phyloP scores from a whole-genome alignment of 805 yeast species.

The Schwanniomyces yamadae region DNA sequence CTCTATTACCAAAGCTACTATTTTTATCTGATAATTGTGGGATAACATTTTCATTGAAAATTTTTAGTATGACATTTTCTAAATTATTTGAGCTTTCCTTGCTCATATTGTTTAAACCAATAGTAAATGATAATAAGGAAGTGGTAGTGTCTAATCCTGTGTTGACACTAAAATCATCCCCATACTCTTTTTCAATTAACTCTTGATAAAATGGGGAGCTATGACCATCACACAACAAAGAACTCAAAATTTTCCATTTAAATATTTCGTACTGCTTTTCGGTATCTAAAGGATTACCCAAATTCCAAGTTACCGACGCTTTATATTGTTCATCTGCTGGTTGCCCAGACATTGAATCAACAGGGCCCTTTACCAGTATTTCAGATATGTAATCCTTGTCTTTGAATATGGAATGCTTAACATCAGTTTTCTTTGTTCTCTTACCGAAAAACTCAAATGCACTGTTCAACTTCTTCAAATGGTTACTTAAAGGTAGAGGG shows the following conservation, averaged over 20 bases:
- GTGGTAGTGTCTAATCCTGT: constrained; percentile 85
- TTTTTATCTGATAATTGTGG: constrained; percentile 28
- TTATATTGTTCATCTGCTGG: constrained; percentile 77
- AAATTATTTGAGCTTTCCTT: constrained; percentile 47
- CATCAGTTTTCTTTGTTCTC: constrained; percentile 27
- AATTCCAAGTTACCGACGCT: constrained; percentile 83
- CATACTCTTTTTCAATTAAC: constrained; percentile 82
- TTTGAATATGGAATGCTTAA: constrained; percentile 51
- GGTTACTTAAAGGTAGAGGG: constrained; percentile 59
- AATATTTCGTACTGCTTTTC: constrained; percentile 59
- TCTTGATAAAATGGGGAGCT: constrained; percentile 85
- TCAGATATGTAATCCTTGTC: constrained; percentile 14
- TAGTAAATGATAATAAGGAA: constrained; percentile 70
- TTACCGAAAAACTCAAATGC: constrained; percentile 55
- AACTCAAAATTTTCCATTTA: constrained; percentile 66
- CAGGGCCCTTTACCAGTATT: constrained; percentile 60
- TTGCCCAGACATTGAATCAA: constrained; percentile 51
- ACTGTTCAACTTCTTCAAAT: constrained; percentile 54
- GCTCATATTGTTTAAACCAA: constrained; percentile 79
- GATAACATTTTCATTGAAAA: constrained; percentile 42
- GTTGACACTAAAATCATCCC: constrained; percentile 83
- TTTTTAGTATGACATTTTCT: constrained; percentile 45
- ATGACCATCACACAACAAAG: constrained; percentile 83
- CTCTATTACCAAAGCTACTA: constrained; percentile 36
- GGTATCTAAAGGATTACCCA: constrained; percentile 67